Percentiles rank a stretch among this genome's conserved stretches.
Evolutionary conservation across 73 alveolate genomes (phyloP).

Genomic region (Vitrella brassicaformis): DNA sequence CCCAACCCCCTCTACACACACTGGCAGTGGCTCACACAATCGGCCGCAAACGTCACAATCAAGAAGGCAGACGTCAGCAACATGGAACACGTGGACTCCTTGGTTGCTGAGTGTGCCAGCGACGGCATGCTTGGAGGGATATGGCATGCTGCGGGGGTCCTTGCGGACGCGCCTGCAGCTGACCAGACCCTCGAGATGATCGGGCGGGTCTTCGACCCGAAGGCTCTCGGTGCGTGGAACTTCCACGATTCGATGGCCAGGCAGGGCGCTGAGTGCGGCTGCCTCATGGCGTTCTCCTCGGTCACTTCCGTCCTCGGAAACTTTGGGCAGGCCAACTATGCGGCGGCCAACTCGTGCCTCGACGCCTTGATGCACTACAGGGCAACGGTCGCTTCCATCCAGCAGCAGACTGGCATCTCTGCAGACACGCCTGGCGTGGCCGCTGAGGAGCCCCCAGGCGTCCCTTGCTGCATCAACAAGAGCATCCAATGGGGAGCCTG

Average conservation of each 20-base stretch:
- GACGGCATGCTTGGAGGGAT: neutral
- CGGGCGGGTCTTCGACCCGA: neutral
- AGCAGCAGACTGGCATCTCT: neutral
- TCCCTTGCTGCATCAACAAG: too few relatives aligned
- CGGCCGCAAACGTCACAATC: neutral
- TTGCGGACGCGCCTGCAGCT: conserved; percentile 1
- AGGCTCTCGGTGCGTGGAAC: neutral
- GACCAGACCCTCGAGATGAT: neutral
- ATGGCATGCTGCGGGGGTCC: conserved; percentile 6
- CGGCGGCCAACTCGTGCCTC: conserved; percentile 22
- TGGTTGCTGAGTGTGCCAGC: neutral
- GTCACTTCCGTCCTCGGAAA: neutral
- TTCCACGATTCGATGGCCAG: neutral
- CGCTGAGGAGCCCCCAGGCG: too few relatives aligned
- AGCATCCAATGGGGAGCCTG: conserved; percentile 3
- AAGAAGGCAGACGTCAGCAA: neutral
- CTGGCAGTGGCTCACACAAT: neutral
- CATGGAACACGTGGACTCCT: neutral
- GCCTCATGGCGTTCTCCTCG: neutral
- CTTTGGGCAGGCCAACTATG: conserved; percentile 19
- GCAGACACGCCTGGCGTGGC: too few relatives aligned
- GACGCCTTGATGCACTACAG: conserved; percentile 13
- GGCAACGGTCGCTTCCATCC: neutral
- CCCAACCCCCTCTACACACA: neutral
- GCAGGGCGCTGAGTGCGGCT: neutral